phyloP scores from a whole-genome alignment of 352 stramenopile genomes.

The Globisporangium nagaii region DNA sequence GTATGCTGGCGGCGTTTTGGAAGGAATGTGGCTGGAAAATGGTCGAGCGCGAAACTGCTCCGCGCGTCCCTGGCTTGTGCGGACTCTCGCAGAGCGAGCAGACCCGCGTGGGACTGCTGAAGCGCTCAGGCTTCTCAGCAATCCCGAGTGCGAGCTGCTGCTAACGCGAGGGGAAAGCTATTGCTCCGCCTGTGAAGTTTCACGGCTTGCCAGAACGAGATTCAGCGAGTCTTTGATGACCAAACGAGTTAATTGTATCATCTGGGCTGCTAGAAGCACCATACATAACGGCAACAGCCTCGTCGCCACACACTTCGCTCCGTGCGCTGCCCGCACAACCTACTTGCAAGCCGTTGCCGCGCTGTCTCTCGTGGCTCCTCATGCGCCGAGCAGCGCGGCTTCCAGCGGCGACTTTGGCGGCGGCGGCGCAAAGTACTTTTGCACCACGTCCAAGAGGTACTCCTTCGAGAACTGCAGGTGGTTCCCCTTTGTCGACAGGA shows the following conservation, averaged over 20 bases:
- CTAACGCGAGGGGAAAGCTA: background rate
- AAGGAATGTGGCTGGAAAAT: conserved; percentile 1
- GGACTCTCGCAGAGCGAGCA: background rate
- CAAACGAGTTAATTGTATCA: too few species aligned
- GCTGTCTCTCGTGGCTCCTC: too few species aligned
- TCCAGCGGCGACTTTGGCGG: background rate
- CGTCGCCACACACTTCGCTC: too few species aligned
- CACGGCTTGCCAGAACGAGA: background rate
- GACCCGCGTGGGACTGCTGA: too few species aligned
- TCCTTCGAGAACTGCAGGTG: conserved; percentile 87
- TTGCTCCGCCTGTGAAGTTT: background rate
- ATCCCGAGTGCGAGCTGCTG: background rate
- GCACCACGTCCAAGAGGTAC: conserved; percentile 78
- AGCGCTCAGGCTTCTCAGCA: too few species aligned
- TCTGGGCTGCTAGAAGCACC: too few species aligned
- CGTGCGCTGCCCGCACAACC: too few species aligned
- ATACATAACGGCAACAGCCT: too few species aligned
- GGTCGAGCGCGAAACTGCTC: background rate
- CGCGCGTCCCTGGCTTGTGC: background rate
- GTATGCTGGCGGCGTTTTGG: background rate
- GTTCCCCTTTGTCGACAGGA: conserved; percentile 86
- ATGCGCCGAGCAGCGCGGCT: background rate
- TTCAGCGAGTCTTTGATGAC: background rate
- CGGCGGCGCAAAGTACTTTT: conserved; percentile 62
- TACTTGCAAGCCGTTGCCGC: too few species aligned